phyloP scores from a whole-genome alignment of 768 basidiomycete species.

The Macrocybe gigantea region DNA sequence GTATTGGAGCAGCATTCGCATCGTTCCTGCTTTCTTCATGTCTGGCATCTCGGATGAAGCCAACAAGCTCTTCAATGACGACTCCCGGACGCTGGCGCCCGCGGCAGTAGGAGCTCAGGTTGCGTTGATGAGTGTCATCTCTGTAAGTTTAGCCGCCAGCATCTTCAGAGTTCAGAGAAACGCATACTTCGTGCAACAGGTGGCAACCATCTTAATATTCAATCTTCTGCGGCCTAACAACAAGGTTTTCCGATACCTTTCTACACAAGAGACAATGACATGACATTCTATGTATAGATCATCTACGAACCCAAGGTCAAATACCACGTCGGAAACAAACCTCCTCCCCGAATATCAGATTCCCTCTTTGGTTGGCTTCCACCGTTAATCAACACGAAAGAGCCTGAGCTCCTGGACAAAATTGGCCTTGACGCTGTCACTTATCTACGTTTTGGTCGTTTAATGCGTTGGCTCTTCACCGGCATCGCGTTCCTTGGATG shows the following conservation, averaged over 20 bases:
- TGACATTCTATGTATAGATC: constrained; percentile 37
- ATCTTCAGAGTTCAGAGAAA: constrained; percentile 1
- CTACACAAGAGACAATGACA: neutral
- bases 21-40: constrained; percentile 17
- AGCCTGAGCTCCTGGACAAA: constrained; percentile 84
- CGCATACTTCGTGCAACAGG: constrained; percentile 26
- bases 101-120: constrained; percentile 77
- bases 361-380: constrained; percentile 87
- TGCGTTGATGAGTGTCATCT: constrained; percentile 63
- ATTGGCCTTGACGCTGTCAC: constrained; percentile 91
- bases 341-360: constrained; percentile 76
- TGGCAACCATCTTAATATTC: constrained; percentile 68
- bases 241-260: constrained; percentile 44
- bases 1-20: too few relatives aligned
- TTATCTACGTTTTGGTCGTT: constrained; percentile 86
- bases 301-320: constrained; percentile 94
- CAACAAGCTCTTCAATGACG: constrained; percentile 32
- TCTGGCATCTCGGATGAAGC: constrained; percentile 30
- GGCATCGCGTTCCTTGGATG: constrained; percentile 60
- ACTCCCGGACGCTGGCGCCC: constrained; percentile 69
- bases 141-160: constrained; percentile 39
- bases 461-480: constrained; percentile 72
- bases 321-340: constrained; percentile 74
- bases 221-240: constrained; percentile 84
- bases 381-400: constrained; percentile 76